phyloP scores from a whole-genome alignment of 306 rosid genomes.

The Fragaria nilgerrensis region DNA sequence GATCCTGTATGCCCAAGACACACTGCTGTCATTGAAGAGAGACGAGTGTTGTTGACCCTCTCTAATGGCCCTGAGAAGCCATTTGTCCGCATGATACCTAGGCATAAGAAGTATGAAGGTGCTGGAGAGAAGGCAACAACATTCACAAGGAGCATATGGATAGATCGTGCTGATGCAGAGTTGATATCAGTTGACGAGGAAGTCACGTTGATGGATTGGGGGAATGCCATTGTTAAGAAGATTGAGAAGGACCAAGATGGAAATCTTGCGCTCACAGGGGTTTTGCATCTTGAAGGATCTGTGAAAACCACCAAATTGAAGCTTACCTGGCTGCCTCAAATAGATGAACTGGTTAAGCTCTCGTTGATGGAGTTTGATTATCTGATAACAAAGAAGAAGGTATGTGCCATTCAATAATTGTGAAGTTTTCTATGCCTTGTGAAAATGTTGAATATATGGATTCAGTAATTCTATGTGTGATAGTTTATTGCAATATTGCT shows the following conservation, averaged over 20 bases:
- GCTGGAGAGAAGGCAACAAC: constrained; percentile 86
- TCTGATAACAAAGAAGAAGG: constrained; percentile 93
- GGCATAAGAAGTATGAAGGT: constrained; percentile 85
- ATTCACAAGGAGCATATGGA: constrained; percentile 61
- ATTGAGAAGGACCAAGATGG: constrained; percentile 72
- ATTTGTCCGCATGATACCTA: constrained; percentile 67
- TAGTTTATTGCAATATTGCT: neutral
- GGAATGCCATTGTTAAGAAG: constrained; percentile 73
- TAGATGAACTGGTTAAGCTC: constrained; percentile 67
- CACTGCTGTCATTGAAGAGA: constrained; percentile 71
- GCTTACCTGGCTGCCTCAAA: constrained; percentile 89
- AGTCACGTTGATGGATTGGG: constrained; percentile 96
- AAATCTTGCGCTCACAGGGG: constrained; percentile 62
- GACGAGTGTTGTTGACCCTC: constrained; percentile 63
- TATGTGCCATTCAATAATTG: constrained; percentile 27
- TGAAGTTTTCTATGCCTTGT: neutral
- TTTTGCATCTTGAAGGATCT: constrained; percentile 89
- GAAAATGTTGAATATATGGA: neutral
- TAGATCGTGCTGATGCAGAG: constrained; percentile 73
- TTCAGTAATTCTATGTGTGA: neutral
- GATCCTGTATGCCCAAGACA: constrained; percentile 97
- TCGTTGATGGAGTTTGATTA: constrained; percentile 78
- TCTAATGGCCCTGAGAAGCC: constrained; percentile 81
- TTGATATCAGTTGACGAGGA: constrained; percentile 67
- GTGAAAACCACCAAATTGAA: constrained; percentile 85